Evolutionary conservation across 2,329 filamentous ascomycete genomes (phyloP), one percentile per base, ranked within the genome.

Genomic region (Herpotrichia juniperi): DNA sequence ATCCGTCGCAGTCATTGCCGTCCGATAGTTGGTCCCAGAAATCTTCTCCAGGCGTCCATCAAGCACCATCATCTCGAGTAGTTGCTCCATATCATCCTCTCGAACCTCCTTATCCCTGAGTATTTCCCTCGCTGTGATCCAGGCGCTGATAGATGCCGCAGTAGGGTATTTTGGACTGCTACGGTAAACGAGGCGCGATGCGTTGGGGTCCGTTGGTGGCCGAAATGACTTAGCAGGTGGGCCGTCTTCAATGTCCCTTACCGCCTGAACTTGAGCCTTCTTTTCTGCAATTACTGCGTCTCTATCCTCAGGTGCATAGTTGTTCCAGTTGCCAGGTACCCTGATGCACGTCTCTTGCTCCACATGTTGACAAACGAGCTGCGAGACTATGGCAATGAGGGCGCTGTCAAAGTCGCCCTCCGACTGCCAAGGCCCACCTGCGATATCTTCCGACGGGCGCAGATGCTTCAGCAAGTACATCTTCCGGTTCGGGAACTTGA

Each of bases 381-480:
- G 82, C 54, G 89, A 85, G 44, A 97, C 80, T 35, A 86, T 85
- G 50, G 90, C 86, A 63, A 97, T 93, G 71, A 99, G 91, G 52
- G 89, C 89, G 58, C 90, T 87, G 74, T 99, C 94, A 11, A 97
- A 83, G 59, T 93, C 89, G 46, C 91, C 90, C 57, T 96, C 92
- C 7, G 90, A 93, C 73, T 94, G 97, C 91, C 93, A 99, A 8
- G 91, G 89, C 1, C 94, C 94, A 42, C 94, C 94, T 0, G 92
- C 96, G 42, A 96, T 90, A 56, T 94, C 89, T 56, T 97, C 93
- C 48, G 88, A 91, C 0, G 94, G 93, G 10, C 87, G 85, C 54
- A 99, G 83, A 57, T 88, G 87, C 48, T 88, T 86, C 67, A 96
- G 87, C 82, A 99, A 96, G 81, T 94, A 99, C 83, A 96, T 96